phyloP scores from a whole-genome alignment of 2,329 filamentous ascomycete genomes.

The Penicillium olsonii region DNA sequence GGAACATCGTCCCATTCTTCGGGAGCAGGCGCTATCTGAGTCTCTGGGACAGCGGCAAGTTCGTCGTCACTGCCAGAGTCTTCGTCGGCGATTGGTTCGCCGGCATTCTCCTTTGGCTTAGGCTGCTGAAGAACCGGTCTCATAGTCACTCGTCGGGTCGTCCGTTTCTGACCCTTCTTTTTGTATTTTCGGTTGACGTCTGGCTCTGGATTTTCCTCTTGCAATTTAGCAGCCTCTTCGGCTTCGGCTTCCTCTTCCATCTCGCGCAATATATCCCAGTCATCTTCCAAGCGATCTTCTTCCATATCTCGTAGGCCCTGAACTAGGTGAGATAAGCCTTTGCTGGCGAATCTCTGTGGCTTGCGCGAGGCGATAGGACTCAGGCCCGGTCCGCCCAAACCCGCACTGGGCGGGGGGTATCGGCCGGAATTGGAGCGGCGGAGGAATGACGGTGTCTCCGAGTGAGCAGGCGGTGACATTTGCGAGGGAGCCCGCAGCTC shows the following conservation, averaged over 20 bases:
- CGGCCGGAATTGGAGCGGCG: conserved; percentile 39
- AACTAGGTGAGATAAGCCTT: conserved; percentile 41
- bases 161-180: conserved; percentile 53
- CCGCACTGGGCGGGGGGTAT: conserved; percentile 18
- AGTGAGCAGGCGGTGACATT: conserved; percentile 20
- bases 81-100: conserved; percentile 15
- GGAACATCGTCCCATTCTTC: conserved; percentile 13
- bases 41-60: conserved; percentile 31
- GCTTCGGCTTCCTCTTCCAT: conserved; percentile 41
- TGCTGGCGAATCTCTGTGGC: conserved; percentile 39
- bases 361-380: conserved; percentile 43
- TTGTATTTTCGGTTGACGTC: conserved; percentile 35
- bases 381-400: conserved; percentile 19
- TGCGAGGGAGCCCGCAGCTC: conserved; percentile 5
- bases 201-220: conserved; percentile 38
- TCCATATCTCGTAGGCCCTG: conserved; percentile 44
- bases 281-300: conserved; percentile 44
- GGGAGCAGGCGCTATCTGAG: conserved; percentile 22
- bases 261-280: conserved; percentile 46
- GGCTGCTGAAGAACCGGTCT: conserved; percentile 41
- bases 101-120: conserved; percentile 24
- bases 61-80: conserved; percentile 31
- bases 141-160: conserved; percentile 47
- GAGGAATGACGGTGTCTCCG: conserved; percentile 43
- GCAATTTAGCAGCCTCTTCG: conserved; percentile 29